Base-by-base conservation (phyloP, 2,329 filamentous ascomycete genomes). In the Pseudogymnoascus sp. region DNA sequence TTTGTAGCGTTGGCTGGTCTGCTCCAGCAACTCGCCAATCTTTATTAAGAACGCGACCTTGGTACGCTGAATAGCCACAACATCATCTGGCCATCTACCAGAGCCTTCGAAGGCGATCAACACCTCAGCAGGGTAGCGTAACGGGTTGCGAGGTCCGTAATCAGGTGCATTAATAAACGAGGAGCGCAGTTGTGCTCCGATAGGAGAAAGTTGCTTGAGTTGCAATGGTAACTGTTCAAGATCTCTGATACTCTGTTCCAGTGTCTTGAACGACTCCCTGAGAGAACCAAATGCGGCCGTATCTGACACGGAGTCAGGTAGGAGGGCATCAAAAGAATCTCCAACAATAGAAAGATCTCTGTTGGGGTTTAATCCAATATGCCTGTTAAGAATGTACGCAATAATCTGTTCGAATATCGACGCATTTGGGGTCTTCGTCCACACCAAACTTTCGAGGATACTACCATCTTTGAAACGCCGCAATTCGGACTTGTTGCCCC, bases 401-500 rank as follows among this genome's bases (percentile, higher is more conserved):
- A 92, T 77, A 63, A 97, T 94, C 67, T 96, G 91, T 70, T 91
- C 83, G 61, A 91, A 84, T 19, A 96, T 84, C 6, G 87, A 83
- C 33, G 77, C 74, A 2, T 81, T 78, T 1, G 85, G 78, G 1
- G 82, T 78, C 62, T 83, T 81, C 66, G 86, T 83, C 94, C 94
- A 99, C 19, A 96, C 87, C 31, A 97, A 79, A 70, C 90, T 96
- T 74, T 99, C 95, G 7, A 92, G 81, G 67, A 99, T 97, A 69
- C 88, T 93, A 21, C 94, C 94, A 70, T 97, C 92, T 69, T 92
- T 95, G 79, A 99, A 99, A 19, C 94, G 89, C 66, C 94, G 85
- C 52, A 99, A 80, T 74, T 99, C 94, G 1, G 94, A 85, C 73
- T 94, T 96, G 8, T 93, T 88, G 6, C 93, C 94, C 94, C 95